These are phyloP conservation scores for Stachybotrys chartarum DNA, from an alignment of 2,329 filamentous ascomycete genomes.

Conservation along the genomic window DNA sequence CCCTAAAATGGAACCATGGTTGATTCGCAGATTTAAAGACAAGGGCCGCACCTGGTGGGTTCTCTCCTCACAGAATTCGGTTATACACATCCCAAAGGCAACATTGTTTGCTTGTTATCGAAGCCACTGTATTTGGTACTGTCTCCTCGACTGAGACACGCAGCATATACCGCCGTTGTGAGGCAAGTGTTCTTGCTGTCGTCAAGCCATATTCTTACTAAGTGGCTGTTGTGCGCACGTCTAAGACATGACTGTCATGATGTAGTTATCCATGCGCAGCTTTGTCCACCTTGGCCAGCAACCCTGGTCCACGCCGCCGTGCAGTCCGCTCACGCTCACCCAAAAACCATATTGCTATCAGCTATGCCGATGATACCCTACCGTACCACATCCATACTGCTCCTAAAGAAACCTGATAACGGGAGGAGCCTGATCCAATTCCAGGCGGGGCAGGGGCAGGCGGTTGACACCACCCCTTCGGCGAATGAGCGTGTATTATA, in stretches of 20 bases:
- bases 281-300: too few relatives aligned
- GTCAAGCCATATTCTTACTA: background rate
- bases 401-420: background rate
- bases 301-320: too few relatives aligned
- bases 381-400: background rate
- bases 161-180: background rate
- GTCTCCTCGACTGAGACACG: background rate
- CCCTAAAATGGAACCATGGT: too few relatives aligned
- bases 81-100: too few relatives aligned
- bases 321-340: background rate
- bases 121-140: too few relatives aligned
- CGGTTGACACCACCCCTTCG: background rate
- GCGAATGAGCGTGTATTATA: background rate
- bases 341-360: background rate
- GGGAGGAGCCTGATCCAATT: background rate
- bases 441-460: background rate
- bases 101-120: too few relatives aligned
- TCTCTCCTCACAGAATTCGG: too few relatives aligned
- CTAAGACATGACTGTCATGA: background rate
- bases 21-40: too few relatives aligned
- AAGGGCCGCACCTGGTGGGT: too few relatives aligned
- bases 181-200: background rate
- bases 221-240: background rate
- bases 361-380: background rate
- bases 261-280: too few relatives aligned